Base-by-base conservation (phyloP, 306 rosid genomes). In the Delonix regia region DNA sequence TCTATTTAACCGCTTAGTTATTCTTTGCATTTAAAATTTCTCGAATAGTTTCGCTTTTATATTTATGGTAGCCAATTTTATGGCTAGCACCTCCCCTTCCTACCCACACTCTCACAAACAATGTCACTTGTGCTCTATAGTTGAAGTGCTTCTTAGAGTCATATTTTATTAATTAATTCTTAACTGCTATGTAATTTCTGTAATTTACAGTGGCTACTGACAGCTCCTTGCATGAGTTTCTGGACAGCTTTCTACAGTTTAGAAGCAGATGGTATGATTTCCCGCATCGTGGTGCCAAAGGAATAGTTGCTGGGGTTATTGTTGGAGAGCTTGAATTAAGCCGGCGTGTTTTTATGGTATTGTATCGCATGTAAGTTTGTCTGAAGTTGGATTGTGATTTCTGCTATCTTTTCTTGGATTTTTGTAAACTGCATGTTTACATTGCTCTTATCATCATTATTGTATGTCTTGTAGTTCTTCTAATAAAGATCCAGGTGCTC, bases 241-340 rank as follows among this genome's bases (percentile, higher is more conserved):
- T 96, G 77, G 97, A 96, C 67, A 91, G 98, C 86, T 93, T 91
- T 70, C 86, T 93, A 55, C 89, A 90, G 66, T 93, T 96, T 83
- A 90, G 98, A 85, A 90, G 91, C 81, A 87, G 99, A 77, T 96
- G 99, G 98, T 91, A 93, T 83, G 99, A 96, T 83, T 91, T 96
- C 77, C 94, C 97, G 51, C 87, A 93, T 73, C 93, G 86, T 9
- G 94, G 96, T 49, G 88, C 88, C 9, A 87, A 88, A 85, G 93
- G 88, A 77, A 85, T 85, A 80, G 90, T 96, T 33, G 99, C 97
- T 0, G 99, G 99, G 65, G 90, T 96, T 61, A 90, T 93, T 82
- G 94, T 93, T 53, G 99, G 99, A 60, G 99, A 96, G 86, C 62
- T 78, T 27, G 97, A 91, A 39, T 85, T 96, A 71, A 84, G 94